Percentiles rank a stretch among this genome's conserved stretches.
Evolutionary conservation across 148 eudicot genomes (phyloP).

Genomic region (Polygonum maritimum): DNA sequence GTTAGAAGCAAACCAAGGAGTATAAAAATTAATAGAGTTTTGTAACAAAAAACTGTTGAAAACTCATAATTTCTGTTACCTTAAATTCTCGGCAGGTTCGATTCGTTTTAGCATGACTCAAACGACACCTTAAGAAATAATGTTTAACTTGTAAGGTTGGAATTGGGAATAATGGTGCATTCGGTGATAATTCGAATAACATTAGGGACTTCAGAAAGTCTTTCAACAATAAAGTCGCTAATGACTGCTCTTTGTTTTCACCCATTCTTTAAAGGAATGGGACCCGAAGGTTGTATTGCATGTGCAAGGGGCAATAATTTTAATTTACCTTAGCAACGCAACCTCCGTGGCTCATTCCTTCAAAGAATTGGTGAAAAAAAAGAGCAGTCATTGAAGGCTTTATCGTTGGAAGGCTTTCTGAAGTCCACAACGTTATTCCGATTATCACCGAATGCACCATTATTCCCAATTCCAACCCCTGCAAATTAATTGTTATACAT

Average conservation of each 20-base stretch:
- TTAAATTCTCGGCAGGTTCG: too few relatives aligned
- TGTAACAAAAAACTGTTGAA: too few relatives aligned
- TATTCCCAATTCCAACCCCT: constrained; percentile 85
- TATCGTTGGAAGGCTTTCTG: constrained; percentile 38
- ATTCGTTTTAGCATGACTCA: too few relatives aligned
- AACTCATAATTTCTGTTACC: too few relatives aligned
- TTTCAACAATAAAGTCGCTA: constrained; percentile 51
- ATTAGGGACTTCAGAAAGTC: constrained; percentile 54
- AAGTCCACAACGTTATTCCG: constrained; percentile 68
- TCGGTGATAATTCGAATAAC: constrained; percentile 74
- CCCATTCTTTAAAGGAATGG: constrained; percentile 88
- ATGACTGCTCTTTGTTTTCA: constrained; percentile 68
- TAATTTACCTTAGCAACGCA: constrained; percentile 64
- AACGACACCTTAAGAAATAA: too few relatives aligned
- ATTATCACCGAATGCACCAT: constrained; percentile 81
- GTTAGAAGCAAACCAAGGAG: too few relatives aligned
- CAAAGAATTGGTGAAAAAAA: constrained; percentile 81
- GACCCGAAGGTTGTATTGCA: constrained; percentile 93
- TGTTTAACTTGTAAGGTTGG: constrained; percentile 36
- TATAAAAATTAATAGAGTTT: too few relatives aligned
- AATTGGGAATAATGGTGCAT: constrained; percentile 75
- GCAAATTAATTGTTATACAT: not conserved
- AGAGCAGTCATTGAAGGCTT: constrained; percentile 64
- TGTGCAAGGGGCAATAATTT: not conserved
- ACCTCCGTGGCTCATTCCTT: constrained; percentile 91